Base-by-base conservation (phyloP, 441 rosid species). In the Eruca vesicaria region DNA sequence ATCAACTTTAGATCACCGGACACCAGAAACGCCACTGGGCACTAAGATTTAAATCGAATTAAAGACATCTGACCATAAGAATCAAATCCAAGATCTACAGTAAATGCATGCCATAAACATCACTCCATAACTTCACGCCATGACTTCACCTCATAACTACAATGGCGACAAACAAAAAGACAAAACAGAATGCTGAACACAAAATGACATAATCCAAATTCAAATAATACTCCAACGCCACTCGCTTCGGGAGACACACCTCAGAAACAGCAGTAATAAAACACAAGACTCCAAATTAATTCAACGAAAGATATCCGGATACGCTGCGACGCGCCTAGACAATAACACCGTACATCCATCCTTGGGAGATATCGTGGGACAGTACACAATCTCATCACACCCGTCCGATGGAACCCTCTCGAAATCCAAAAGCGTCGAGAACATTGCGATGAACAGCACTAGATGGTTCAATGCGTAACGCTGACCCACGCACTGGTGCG, bases 401-500 rank as follows among this genome's bases (percentile, higher is more conserved):
- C 90, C 96, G 78, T 86, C 88, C 0, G 84, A 81, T 61, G 32
- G 75, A 35, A 65, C 48, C 55, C 98, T 69, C 72, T 82, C 80
- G 83, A 90, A 88, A 81, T 94, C 89, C 0, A 87, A 45, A 15
- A 87, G 19, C 16, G 86, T 62, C 1, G 82, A 61, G 73, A 94
- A 90, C 88, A 94, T 82, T 0, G 96, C 90, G 21, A 88, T 84
- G 79, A 91, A 90, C 19, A 94, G 85, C 26, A 86, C 90, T 50
- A 94, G 82, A 26, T 90, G 94, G 75, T 90, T 91, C 50, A 89
- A 6, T 0, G 98, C 98, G 69, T 94, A 94, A 76, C 93, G 82
- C 79, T 94, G 97, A 4, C 98, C 96, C 70, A 90, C 92, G n/a
- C 98, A 94, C 73, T 89, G 97, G 87, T 94, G 98, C 38, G 98